Evolutionary conservation across 768 basidiomycete species (phyloP), one percentile per base, ranked within the genome.

Genomic region (Fomitopsis serialis): DNA sequence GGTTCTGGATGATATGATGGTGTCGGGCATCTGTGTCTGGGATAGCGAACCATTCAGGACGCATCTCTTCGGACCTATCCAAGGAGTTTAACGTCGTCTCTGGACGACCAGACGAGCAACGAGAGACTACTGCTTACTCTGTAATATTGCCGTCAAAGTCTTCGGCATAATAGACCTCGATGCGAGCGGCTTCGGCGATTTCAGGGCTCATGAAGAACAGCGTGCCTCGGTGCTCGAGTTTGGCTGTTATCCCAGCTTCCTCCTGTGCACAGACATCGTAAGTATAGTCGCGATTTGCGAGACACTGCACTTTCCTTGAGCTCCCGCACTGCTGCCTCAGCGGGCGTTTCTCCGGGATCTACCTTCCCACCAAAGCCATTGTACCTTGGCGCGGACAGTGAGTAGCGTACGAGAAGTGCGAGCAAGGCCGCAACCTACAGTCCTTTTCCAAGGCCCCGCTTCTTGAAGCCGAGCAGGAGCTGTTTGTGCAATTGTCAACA

Each of bases 291-390:
- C 1, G 9, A 35, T n/a, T 42, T 17, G 13, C 21, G 27, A 40
- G 27, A 22, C 12, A 17, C 13, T 25, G 19, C 11, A 42, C 23
- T 45, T 29, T 84, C 86, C 73, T 83, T 61, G 27, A 87, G 74
- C 63, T 85, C 92, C n/a, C 92, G 82, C n/a, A 68, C 61, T 3
- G 92, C 92, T 10, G 90, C 92, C 62, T 87, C 70, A 0, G 71
- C 59, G 17, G 82, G 70, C 0, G 84, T 82, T 67, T 96, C 92
- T 3, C 78, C 80, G 2, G 75, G 68, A 53, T 94, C 90, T 9
- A 90, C 82, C 68, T 96, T 96, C 10, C 92, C 92, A 17, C 90
- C 91, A 59, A 93, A 95, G 3, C 92, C 92, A 57, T 94, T 94
- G 62, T 80, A 92, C 61, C 92, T 92, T 15, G 21, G 58, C 42